These are phyloP conservation scores for Zygosaccharomyces sapae DNA, from an alignment of 1,139 yeast species.

Conservation along the genomic window DNA sequence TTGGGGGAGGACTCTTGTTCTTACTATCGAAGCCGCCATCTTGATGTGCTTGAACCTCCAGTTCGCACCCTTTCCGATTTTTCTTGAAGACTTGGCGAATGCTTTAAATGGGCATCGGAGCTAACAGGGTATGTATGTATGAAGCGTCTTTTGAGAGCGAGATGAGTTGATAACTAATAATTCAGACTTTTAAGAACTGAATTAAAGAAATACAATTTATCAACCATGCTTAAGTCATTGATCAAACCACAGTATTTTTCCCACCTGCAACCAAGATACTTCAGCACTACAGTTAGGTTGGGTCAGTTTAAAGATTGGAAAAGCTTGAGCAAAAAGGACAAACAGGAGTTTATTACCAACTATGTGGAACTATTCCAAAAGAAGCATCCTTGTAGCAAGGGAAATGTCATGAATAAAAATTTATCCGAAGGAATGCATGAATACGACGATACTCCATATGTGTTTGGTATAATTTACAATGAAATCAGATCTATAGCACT, in stretches of 20 bases:
- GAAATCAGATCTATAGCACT: conserved; percentile 29
- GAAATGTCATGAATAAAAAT: conserved; percentile 32
- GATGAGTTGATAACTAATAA: neutral
- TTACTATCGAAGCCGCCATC: neutral
- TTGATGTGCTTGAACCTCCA: neutral
- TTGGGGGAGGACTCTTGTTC: neutral
- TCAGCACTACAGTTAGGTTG: conserved; percentile 1
- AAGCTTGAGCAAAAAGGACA: conserved; percentile 25
- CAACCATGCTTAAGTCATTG: neutral
- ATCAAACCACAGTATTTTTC: neutral
- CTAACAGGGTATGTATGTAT: neutral
- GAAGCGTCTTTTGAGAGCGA: neutral
- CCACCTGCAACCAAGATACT: neutral
- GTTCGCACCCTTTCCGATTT: neutral
- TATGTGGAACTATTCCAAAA: conserved; percentile 33
- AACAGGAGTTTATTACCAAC: conserved; percentile 29
- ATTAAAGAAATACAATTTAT: neutral
- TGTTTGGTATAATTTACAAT: conserved; percentile 36
- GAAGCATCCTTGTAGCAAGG: conserved; percentile 31
- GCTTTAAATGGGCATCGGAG: neutral
- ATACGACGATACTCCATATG: conserved; percentile 36
- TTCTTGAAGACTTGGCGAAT: neutral
- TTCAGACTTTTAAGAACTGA: neutral
- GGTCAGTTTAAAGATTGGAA: conserved; percentile 28
- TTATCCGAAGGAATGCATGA: conserved; percentile 38